A percentile compares a stretch with the other conserved stretches of the same genome.
phyloP scores from a whole-genome alignment of 495 filamentous ascomycete genomes.

The Cetradonia linearis region DNA sequence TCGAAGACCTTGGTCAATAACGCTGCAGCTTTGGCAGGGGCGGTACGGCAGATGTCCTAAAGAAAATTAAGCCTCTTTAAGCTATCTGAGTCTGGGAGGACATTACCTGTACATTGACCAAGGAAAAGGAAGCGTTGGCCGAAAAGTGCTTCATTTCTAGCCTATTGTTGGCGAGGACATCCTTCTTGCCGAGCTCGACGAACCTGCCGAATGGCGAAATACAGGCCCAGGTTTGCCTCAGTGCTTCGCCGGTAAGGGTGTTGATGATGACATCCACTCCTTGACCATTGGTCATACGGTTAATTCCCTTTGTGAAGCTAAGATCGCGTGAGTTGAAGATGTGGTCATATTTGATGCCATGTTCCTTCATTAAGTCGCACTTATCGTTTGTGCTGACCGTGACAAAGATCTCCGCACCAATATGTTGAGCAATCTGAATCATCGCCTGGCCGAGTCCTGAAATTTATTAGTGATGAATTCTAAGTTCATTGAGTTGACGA shows the following conservation, averaged over 20 bases:
- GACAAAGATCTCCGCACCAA: conserved; percentile 45
- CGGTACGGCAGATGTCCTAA: conserved; percentile 2
- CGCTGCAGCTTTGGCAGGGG: neutral
- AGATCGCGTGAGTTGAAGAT: conserved; percentile 31
- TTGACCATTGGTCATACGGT: conserved; percentile 32
- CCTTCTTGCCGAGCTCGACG: conserved; percentile 37
- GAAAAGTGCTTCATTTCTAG: conserved; percentile 7
- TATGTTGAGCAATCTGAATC: conserved; percentile 41
- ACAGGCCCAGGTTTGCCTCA: conserved; percentile 34
- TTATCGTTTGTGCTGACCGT: conserved; percentile 41
- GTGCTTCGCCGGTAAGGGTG: conserved; percentile 34
- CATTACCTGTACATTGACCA: conserved; percentile 9
- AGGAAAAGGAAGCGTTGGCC: conserved; percentile 8
- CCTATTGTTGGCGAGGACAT: conserved; percentile 30
- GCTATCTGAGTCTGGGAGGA: neutral
- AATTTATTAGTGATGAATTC: conserved; percentile 11
- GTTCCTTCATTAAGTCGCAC: conserved; percentile 30
- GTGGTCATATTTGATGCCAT: conserved; percentile 32
- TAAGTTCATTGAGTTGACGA: neutral
- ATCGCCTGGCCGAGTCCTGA: conserved; percentile 44
- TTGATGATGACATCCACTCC: conserved; percentile 51
- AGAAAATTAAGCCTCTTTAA: neutral
- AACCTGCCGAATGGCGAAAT: conserved; percentile 37
- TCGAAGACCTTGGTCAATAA: conserved; percentile 7
- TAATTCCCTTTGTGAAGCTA: conserved; percentile 26